Evolutionary conservation across 352 stramenopile species (phyloP).

Genomic region (Pythium sp.): DNA sequence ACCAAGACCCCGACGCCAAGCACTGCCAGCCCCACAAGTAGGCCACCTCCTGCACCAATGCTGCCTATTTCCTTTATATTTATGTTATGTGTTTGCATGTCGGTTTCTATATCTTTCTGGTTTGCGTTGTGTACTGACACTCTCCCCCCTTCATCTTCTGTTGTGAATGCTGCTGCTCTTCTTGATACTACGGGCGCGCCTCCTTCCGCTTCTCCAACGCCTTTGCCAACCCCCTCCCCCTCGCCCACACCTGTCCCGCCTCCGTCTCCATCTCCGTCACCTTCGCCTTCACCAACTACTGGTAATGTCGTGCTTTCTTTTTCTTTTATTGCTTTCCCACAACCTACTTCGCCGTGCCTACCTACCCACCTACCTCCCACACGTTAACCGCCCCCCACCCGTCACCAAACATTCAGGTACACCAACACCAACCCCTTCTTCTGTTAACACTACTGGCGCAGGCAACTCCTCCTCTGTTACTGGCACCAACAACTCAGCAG

Average conservation of each 20-base stretch:
- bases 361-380: neutral
- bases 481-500: constrained; percentile 5
- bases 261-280: constrained; percentile 4
- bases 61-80: neutral
- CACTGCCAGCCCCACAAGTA: constrained; percentile 15
- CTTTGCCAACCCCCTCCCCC: constrained; percentile 9
- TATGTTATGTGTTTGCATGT: neutral
- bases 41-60: neutral
- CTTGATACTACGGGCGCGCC: constrained; percentile 7
- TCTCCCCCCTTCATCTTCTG: constrained; percentile 3
- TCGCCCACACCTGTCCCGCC: neutral
- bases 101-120: neutral
- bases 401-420: constrained; percentile 8
- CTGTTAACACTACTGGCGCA: constrained; percentile 12
- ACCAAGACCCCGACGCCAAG: constrained; percentile 3
- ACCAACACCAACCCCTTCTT: constrained; percentile 13
- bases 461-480: constrained; percentile 3
- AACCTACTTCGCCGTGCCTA: neutral
- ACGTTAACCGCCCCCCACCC: neutral
- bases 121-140: constrained; percentile 8
- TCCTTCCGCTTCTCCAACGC: neutral
- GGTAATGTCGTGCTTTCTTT: constrained; percentile 6
- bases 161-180: neutral
- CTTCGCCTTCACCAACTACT: constrained; percentile 10
- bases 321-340: constrained; percentile 5